Evolutionary conservation across 78 protist species (phyloP).

Genomic region (Capsaspora owczarzaki): DNA sequence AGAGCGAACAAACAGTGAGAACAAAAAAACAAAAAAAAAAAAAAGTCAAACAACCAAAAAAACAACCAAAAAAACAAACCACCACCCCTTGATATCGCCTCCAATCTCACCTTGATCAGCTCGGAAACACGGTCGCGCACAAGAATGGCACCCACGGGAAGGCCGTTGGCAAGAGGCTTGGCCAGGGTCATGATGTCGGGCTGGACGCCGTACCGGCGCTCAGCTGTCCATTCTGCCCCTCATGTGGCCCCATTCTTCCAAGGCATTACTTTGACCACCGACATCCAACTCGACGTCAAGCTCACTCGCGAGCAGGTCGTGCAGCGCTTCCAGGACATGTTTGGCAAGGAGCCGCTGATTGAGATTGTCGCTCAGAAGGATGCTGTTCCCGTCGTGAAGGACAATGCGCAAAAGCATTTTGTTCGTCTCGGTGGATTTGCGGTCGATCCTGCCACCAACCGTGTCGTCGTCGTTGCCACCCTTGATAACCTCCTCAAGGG

Average conservation of each 20-base stretch:
- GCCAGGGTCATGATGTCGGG: constrained; percentile 70
- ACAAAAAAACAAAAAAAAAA: not conserved
- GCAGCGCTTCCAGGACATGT: constrained; percentile 16
- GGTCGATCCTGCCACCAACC: constrained; percentile 27
- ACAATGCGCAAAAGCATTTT: constrained; percentile 41
- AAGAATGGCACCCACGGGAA: constrained; percentile 76
- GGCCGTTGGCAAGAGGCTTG: constrained; percentile 74
- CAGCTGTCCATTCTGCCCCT: constrained; percentile 58
- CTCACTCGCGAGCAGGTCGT: constrained; percentile 35
- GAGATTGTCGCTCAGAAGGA: constrained; percentile 25
- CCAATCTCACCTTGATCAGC: too few species aligned
- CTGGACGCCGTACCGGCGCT: constrained; percentile 11
- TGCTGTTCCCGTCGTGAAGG: constrained; percentile 48
- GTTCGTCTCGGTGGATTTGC: constrained; percentile 54
- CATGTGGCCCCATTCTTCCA: constrained; percentile 70
- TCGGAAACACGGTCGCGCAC: too few species aligned
- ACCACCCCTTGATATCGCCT: too few species aligned
- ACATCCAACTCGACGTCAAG: constrained; percentile 14
- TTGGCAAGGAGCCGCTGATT: constrained; percentile 46
- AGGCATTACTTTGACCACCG: constrained; percentile 56
- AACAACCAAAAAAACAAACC: not conserved
- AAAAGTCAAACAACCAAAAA: not conserved
- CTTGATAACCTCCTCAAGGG: constrained; percentile 69
- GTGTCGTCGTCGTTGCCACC: constrained; percentile 54
- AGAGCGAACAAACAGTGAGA: not conserved